These are phyloP conservation scores for Macrolepiota fuliginosa DNA, from an alignment of 768 basidiomycete species.

Conservation along the genomic window DNA sequence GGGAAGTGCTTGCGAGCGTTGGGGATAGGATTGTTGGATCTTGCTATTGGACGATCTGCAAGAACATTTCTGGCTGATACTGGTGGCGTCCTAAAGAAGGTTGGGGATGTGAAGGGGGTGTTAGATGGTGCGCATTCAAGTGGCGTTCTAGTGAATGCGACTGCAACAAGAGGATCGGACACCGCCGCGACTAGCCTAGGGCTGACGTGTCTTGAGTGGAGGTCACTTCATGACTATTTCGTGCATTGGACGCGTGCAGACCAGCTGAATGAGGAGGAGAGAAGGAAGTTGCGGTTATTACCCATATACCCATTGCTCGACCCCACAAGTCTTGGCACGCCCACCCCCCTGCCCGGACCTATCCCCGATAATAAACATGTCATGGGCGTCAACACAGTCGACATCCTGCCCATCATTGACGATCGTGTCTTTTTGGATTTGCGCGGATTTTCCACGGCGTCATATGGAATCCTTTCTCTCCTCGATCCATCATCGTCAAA, in stretches of 20 bases:
- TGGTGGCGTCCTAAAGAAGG: background rate
- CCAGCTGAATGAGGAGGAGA: background rate
- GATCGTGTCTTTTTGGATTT: slow-evolving; percentile 5
- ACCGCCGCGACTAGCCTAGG: background rate
- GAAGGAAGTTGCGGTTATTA: slow-evolving; percentile 1
- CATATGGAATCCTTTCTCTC: background rate
- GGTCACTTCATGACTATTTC: background rate
- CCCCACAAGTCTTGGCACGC: background rate
- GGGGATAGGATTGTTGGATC: slow-evolving; percentile 1
- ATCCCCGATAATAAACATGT: slow-evolving; percentile 7
- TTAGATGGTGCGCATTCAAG: background rate
- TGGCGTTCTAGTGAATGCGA: background rate
- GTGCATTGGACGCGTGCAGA: background rate
- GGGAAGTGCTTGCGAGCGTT: slow-evolving; percentile 3
- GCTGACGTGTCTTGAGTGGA: slow-evolving; percentile 5
- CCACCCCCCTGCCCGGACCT: background rate
- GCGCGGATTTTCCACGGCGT: background rate
- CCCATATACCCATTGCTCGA: slow-evolving; percentile 9
- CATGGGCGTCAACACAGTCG: background rate
- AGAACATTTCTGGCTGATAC: background rate
- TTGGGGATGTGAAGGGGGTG: slow-evolving; percentile 1
- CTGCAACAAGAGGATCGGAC: too few relatives aligned
- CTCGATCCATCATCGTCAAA: background rate
- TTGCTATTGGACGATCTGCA: background rate
- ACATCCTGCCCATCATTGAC: slow-evolving; percentile 7